phyloP scores from a whole-genome alignment of 148 eudicot genomes.

The Gaultheria prostrata region DNA sequence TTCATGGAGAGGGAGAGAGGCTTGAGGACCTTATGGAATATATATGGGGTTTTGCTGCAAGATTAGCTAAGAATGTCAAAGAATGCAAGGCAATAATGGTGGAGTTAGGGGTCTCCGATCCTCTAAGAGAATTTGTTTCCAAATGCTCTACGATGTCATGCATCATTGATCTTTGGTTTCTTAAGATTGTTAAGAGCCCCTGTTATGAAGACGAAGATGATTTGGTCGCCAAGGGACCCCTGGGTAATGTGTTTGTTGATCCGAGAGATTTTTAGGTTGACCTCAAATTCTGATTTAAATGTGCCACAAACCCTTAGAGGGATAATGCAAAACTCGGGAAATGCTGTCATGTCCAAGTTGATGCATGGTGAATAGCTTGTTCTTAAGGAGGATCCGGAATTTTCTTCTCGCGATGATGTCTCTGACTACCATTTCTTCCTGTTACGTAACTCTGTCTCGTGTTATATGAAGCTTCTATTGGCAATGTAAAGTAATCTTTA shows the following conservation, averaged over 20 bases:
- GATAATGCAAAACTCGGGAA: background rate
- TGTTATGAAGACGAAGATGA: background rate
- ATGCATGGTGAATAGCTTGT: background rate
- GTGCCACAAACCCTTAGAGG: background rate
- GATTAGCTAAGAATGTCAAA: slow-evolving; percentile 5
- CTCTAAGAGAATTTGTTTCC: slow-evolving; percentile 12
- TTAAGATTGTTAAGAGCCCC: background rate
- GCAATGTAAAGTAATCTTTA: background rate
- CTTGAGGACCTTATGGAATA: slow-evolving; percentile 11
- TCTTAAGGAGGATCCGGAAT: background rate
- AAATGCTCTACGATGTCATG: slow-evolving; percentile 13
- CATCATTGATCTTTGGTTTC: slow-evolving; percentile 17
- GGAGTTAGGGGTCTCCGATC: slow-evolving; percentile 16
- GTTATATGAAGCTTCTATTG: background rate
- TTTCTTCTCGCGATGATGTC: too few relatives aligned
- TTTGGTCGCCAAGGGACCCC: background rate
- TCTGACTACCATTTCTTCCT: background rate
- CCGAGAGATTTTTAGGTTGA: slow-evolving; percentile 15
- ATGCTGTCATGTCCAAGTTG: background rate
- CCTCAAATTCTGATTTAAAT: too few relatives aligned
- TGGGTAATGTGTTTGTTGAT: slow-evolving; percentile 17
- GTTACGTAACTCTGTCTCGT: too few relatives aligned
- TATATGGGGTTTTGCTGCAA: slow-evolving; percentile 14
- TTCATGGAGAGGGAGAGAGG: slow-evolving; percentile 19
- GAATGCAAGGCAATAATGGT: slow-evolving; percentile 18